These are phyloP conservation scores for Przewalskia tangutica DNA, from an alignment of 257 asterid genomes.

Conservation along the genomic window DNA sequence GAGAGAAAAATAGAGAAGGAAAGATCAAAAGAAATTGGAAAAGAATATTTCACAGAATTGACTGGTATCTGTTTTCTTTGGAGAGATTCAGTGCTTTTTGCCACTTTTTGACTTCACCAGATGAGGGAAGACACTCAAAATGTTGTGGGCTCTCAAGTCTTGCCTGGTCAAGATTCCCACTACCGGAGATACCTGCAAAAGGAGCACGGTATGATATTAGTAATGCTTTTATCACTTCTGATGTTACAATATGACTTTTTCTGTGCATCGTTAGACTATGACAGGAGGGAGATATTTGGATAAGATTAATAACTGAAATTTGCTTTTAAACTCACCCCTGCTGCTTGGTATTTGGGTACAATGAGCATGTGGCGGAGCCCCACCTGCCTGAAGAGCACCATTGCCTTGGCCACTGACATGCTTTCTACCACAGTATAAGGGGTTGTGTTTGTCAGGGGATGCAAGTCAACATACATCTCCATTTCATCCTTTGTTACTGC, in stretches of 20 bases:
- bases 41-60: not conserved
- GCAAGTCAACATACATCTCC: constrained; percentile 83
- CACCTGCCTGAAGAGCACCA: constrained; percentile 79
- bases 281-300: not conserved
- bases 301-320: not conserved
- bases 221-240: not conserved
- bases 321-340: constrained; percentile 45
- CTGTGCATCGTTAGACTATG: not conserved
- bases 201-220: constrained; percentile 18
- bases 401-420: constrained; percentile 82
- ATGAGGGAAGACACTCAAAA: constrained; percentile 67
- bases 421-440: constrained; percentile 71
- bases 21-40: not conserved
- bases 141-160: constrained; percentile 86
- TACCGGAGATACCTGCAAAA: constrained; percentile 56
- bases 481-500: constrained; percentile 52
- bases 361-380: constrained; percentile 88
- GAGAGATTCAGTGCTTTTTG: constrained; percentile 36
- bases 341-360: constrained; percentile 70
- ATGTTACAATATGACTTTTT: not conserved
- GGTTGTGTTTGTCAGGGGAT: constrained; percentile 72
- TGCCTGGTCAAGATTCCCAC: constrained; percentile 92
- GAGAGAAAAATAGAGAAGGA: not conserved
- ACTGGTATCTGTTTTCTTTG: not conserved
- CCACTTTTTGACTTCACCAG: constrained; percentile 43